Conservation (phyloP, 2,329 filamentous ascomycete species). For the Fusarium heterosporum region DNA sequence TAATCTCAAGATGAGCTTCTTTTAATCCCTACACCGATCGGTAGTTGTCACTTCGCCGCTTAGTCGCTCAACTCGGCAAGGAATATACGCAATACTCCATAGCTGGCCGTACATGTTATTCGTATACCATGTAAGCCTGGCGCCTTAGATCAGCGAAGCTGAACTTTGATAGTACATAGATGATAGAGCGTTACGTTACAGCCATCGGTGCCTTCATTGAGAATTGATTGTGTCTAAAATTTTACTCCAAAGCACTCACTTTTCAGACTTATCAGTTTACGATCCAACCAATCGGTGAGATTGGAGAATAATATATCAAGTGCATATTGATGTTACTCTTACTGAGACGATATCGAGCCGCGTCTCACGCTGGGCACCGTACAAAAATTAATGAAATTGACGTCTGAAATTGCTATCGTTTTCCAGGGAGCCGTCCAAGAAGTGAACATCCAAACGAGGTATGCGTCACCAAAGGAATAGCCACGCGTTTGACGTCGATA, state of each 20-base stretch:
- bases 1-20: neutral
- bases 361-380: neutral
- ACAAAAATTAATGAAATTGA: neutral
- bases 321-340: neutral
- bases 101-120: no score
- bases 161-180: neutral
- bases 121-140: no score
- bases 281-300: neutral
- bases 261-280: neutral
- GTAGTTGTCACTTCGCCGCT: neutral
- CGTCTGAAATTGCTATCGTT: neutral
- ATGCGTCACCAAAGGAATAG: constrained; percentile 22
- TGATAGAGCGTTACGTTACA: neutral
- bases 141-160: neutral
- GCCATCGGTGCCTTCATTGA: neutral
- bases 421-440: neutral
- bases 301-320: neutral
- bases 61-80: neutral
- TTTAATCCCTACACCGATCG: neutral
- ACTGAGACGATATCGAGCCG: constrained; percentile 5
- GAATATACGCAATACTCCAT: no score
- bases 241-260: neutral
- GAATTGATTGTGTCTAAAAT: neutral
- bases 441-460: neutral
- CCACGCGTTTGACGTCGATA: constrained; percentile 15